Evolutionary conservation across 1,139 yeast genomes (phyloP).

Genomic region (Candida pseudocylindracea): DNA sequence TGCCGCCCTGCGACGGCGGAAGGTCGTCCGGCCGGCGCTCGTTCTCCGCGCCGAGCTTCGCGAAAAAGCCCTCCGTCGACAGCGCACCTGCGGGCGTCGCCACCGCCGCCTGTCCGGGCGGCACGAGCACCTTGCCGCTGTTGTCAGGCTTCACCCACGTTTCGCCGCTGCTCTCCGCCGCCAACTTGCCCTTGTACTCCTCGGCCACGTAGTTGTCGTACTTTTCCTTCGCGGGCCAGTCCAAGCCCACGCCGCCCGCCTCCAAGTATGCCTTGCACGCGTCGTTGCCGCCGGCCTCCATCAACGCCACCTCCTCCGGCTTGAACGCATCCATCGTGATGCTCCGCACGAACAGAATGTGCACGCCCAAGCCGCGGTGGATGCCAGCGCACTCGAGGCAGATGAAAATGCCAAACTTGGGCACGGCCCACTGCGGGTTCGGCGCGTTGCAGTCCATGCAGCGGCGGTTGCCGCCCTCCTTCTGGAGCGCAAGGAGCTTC

Average conservation of each 20-base stretch:
- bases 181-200: slow-evolving; percentile 66
- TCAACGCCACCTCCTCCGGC: slow-evolving; percentile 67
- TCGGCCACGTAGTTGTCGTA: slow-evolving; percentile 84
- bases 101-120: not conserved
- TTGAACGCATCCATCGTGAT: slow-evolving; percentile 97
- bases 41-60: slow-evolving; percentile 53
- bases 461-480: slow-evolving; percentile 60
- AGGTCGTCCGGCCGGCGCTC: slow-evolving; percentile 51
- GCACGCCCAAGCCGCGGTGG: slow-evolving; percentile 93
- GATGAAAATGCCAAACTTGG: slow-evolving; percentile 88
- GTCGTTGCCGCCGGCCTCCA: slow-evolving; percentile 92
- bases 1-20: slow-evolving; percentile 92
- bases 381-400: slow-evolving; percentile 96
- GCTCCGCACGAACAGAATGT: slow-evolving; percentile 86
- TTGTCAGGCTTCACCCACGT: slow-evolving; percentile 1
- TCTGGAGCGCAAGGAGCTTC: slow-evolving; percentile 59
- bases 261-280: slow-evolving; percentile 47
- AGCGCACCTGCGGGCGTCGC: slow-evolving; percentile 5
- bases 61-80: slow-evolving; percentile 62
- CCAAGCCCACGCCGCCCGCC: slow-evolving; percentile 48
- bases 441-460: slow-evolving; percentile 93
- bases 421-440: slow-evolving; percentile 98
- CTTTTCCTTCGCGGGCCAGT: slow-evolving; percentile 45
- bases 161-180: slow-evolving; percentile 16
- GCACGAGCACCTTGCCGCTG: too few species aligned